phyloP scores from a whole-genome alignment of 2,329 filamentous ascomycete species.

The Fusarium sarcochroum region DNA sequence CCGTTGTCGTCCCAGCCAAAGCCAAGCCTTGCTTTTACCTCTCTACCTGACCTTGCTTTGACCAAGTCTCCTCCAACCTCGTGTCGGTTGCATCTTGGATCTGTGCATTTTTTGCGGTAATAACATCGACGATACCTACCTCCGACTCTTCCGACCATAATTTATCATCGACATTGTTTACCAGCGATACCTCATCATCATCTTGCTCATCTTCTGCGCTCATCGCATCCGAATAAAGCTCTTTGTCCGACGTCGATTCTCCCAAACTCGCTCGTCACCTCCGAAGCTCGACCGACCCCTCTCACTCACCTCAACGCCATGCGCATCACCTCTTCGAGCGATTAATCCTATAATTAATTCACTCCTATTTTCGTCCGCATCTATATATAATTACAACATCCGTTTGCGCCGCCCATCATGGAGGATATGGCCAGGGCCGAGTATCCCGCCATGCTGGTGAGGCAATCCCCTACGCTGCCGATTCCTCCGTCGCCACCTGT shows the following conservation, averaged over 20 bases:
- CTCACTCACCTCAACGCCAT: conserved; percentile 31
- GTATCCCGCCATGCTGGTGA: conserved; percentile 95
- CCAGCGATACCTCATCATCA: background rate
- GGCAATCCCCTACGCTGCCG: conserved; percentile 52
- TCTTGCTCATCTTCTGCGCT: conserved; percentile 13
- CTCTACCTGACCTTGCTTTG: background rate
- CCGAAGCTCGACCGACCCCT: conserved; percentile 42
- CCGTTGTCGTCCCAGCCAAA: conserved; percentile 35
- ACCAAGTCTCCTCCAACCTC: conserved; percentile 23
- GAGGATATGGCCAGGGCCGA: conserved; percentile 86
- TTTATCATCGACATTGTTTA: conserved; percentile 18
- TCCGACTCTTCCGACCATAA: conserved; percentile 33
- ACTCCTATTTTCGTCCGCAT: conserved; percentile 3
- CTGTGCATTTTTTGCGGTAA: conserved; percentile 11
- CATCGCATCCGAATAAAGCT: conserved; percentile 25
- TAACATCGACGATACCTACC: conserved; percentile 6
- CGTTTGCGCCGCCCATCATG: conserved; percentile 65
- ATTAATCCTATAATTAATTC: conserved; percentile 37
- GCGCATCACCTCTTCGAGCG: conserved; percentile 32
- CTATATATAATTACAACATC: conserved; percentile 36
- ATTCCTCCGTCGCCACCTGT: conserved; percentile 4
- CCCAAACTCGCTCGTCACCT: conserved; percentile 14
- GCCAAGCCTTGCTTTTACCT: conserved; percentile 4
- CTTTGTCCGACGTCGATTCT: conserved; percentile 14
- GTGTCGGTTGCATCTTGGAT: conserved; percentile 20